Conservation (phyloP, 2,329 filamentous ascomycete species). For the Botrytis hyacinthi region DNA sequence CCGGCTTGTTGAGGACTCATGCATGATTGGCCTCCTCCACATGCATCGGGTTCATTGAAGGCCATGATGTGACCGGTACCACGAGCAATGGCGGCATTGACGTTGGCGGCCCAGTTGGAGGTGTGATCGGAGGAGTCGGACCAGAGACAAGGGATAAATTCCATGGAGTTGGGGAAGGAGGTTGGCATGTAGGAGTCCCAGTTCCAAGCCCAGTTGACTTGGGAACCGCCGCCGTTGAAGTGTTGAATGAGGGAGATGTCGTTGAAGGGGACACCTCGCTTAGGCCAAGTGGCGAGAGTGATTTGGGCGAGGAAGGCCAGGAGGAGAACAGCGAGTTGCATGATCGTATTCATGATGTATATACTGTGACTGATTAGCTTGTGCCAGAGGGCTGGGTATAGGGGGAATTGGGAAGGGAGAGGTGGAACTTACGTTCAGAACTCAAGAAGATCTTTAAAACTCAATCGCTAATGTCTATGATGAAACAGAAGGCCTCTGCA, state of each 20-base stretch:
- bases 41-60: conserved; percentile 71
- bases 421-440: not conserved
- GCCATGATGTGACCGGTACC: conserved; percentile 59
- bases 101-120: not conserved
- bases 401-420: no score
- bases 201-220: conserved; percentile 59
- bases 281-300: not conserved
- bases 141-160: conserved; percentile 68
- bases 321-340: not conserved
- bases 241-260: conserved; percentile 22
- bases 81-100: conserved; percentile 15
- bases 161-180: conserved; percentile 45
- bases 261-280: conserved; percentile 27
- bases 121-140: conserved; percentile 32
- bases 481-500: not conserved
- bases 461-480: not conserved
- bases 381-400: no score
- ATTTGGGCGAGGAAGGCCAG: not conserved
- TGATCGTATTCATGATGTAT: conserved; percentile 8
- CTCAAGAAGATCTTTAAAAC: not conserved
- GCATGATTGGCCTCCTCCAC: conserved; percentile 51
- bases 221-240: conserved; percentile 23
- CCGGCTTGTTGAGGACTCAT: conserved; percentile 40
- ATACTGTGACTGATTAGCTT: not conserved
- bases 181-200: conserved; percentile 53